Percentiles rank a stretch among this genome's conserved stretches.
Conservation (phyloP, 768 basidiomycete species). For the Boletus subcaerulescens region DNA sequence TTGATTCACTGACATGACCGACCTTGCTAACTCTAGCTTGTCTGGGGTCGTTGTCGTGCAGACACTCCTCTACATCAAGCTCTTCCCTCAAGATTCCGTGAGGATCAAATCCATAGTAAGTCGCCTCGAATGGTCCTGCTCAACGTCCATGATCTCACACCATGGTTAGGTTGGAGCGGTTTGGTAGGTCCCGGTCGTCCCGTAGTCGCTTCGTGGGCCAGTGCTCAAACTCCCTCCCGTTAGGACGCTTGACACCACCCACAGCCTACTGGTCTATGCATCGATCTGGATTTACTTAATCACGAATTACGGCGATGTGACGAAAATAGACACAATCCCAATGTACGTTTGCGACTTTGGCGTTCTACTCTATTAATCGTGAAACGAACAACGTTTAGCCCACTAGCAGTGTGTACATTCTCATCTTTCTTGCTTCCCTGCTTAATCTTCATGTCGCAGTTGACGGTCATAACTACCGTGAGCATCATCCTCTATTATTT, state of each 20-base stretch:
- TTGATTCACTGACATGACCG: background rate
- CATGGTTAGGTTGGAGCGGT: conserved; percentile 23
- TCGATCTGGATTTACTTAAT: conserved; percentile 47
- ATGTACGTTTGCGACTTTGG: conserved; percentile 31
- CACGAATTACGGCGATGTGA: conserved; percentile 37
- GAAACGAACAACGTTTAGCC: conserved; percentile 6
- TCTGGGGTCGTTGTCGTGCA: conserved; percentile 29
- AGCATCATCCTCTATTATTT: background rate
- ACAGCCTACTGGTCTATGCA: conserved; percentile 39
- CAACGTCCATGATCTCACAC: background rate
- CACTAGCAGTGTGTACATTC: conserved; percentile 25
- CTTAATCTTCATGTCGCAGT: conserved; percentile 9
- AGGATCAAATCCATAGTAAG: conserved; percentile 25
- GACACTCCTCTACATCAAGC: conserved; percentile 28
- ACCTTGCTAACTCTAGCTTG: conserved; percentile 13
- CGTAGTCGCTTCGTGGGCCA: background rate
- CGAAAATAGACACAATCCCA: conserved; percentile 42
- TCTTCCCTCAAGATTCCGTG: conserved; percentile 25
- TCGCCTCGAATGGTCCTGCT: background rate
- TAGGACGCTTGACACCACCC: conserved; percentile 37
- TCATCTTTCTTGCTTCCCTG: background rate
- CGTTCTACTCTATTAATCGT: background rate
- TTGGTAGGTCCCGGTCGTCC: conserved; percentile 16
- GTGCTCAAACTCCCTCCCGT: background rate
- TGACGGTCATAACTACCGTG: conserved; percentile 34